Evolutionary conservation across 306 rosid species (phyloP).

Genomic region (Prunus padus): DNA sequence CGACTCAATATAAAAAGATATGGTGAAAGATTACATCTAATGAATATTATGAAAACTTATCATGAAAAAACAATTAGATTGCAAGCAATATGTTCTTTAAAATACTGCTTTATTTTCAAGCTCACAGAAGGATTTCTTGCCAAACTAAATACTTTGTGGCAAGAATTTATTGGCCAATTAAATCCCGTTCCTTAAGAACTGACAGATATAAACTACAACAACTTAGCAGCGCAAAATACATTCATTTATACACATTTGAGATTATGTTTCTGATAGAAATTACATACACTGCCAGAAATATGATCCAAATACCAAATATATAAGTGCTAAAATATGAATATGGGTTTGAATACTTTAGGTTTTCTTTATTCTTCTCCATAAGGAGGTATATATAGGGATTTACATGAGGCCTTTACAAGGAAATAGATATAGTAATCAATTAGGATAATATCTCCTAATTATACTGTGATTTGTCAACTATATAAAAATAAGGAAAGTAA

Average conservation of each 20-base stretch:
- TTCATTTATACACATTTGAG: neutral
- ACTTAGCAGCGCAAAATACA: neutral
- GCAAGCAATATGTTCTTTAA: neutral
- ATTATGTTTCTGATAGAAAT: neutral
- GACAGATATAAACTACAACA: neutral
- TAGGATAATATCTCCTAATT: too few species aligned
- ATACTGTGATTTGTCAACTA: too few species aligned
- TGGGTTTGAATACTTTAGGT: too few species aligned
- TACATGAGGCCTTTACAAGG: too few species aligned
- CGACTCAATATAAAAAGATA: neutral
- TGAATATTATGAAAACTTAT: neutral
- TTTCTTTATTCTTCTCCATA: too few species aligned
- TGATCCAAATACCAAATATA: too few species aligned
- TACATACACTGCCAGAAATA: too few species aligned
- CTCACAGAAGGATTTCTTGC: neutral
- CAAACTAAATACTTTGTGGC: neutral
- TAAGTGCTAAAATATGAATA: too few species aligned
- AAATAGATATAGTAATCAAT: too few species aligned
- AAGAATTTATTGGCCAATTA: neutral
- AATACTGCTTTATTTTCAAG: neutral
- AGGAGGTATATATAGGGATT: too few species aligned
- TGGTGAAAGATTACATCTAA: neutral
- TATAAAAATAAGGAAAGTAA: too few species aligned
- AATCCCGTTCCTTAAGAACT: neutral
- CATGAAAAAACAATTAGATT: neutral